phyloP scores from a whole-genome alignment of 805 yeast genomes.

The Teunomyces panamensis region DNA sequence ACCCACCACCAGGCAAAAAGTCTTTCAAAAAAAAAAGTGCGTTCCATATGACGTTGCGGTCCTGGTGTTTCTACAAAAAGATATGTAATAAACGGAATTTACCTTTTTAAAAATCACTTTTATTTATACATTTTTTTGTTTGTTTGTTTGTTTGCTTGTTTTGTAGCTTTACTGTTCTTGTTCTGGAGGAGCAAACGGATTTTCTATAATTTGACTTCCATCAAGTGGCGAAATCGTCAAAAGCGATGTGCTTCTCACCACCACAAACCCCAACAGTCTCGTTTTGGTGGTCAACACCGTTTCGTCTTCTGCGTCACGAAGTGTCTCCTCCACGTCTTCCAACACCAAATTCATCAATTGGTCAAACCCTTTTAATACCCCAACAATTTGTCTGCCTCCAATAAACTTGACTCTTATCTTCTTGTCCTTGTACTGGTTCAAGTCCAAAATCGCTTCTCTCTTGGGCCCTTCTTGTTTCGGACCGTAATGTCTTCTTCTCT shows the following conservation, averaged over 20 bases:
- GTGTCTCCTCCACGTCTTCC: constrained; percentile 64
- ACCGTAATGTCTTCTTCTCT: constrained; percentile 19
- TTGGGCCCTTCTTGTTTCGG: constrained; percentile 66
- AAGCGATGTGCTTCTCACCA: constrained; percentile 81
- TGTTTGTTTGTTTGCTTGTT: background rate
- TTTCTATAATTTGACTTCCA: constrained; percentile 67
- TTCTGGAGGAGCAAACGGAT: constrained; percentile 49
- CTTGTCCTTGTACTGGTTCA: constrained; percentile 72
- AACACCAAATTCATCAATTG: constrained; percentile 77
- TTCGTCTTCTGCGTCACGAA: constrained; percentile 67
- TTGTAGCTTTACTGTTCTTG: constrained; percentile 5
- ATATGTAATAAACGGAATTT: no score
- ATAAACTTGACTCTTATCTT: constrained; percentile 72
- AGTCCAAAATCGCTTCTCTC: constrained; percentile 84
- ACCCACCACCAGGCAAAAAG: no score
- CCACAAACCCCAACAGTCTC: constrained; percentile 72
- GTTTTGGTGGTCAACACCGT: constrained; percentile 52
- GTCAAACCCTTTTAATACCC: constrained; percentile 79
- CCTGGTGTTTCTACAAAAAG: background rate
- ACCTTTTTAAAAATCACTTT: no score
- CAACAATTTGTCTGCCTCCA: constrained; percentile 84
- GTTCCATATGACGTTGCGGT: background rate
- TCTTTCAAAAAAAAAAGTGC: background rate
- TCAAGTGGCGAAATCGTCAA: constrained; percentile 72
- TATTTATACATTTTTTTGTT: background rate